A percentile compares a stretch with the other conserved stretches of the same genome.
Conservation (phyloP, 2,329 filamentous ascomycete genomes). For the Pseudocercospora vitis region DNA sequence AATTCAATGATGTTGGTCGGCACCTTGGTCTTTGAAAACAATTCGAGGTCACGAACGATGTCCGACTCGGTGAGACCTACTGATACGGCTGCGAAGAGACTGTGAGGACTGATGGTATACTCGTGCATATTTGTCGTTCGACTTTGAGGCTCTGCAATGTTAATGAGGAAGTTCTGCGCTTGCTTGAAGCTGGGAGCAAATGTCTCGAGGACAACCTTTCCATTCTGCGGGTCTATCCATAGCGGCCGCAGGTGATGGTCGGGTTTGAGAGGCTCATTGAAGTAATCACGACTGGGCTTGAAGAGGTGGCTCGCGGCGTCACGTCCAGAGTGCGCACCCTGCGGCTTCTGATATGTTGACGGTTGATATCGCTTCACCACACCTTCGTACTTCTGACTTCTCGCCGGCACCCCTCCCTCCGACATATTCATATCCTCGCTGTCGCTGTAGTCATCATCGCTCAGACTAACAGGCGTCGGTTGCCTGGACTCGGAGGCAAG, state of each 20-base stretch:
- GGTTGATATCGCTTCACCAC: slow-evolving; percentile 57
- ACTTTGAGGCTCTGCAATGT: slow-evolving; percentile 89
- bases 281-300: slow-evolving; percentile 71
- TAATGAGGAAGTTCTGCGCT: slow-evolving; percentile 92
- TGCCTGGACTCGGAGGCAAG: slow-evolving; percentile 39
- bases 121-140: slow-evolving; percentile 90
- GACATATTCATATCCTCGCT: slow-evolving; percentile 27
- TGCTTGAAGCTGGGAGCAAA: slow-evolving; percentile 85
- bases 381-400: slow-evolving; percentile 41
- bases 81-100: slow-evolving; percentile 90
- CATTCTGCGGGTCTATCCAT: slow-evolving; percentile 87
- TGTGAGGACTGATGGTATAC: slow-evolving; percentile 87
- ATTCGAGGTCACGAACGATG: slow-evolving; percentile 84
- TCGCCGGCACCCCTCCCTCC: slow-evolving; percentile 4
- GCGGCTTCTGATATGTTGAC: slow-evolving; percentile 50
- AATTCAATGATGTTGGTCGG: slow-evolving; percentile 78
- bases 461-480: slow-evolving; percentile 49
- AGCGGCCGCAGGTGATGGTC: slow-evolving; percentile 88
- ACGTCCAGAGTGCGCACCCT: slow-evolving; percentile 32
- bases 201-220: slow-evolving; percentile 87
- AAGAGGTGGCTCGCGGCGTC: slow-evolving; percentile 59
- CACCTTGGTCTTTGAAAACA: slow-evolving; percentile 83
- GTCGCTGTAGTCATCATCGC: slow-evolving; percentile 60
- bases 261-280: slow-evolving; percentile 75
- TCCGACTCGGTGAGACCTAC: slow-evolving; percentile 87